Evolutionary conservation across 2,329 filamentous ascomycete species (phyloP), one percentile per base, ranked within the genome.

Genomic region (Pyrenochaeta sp.): DNA sequence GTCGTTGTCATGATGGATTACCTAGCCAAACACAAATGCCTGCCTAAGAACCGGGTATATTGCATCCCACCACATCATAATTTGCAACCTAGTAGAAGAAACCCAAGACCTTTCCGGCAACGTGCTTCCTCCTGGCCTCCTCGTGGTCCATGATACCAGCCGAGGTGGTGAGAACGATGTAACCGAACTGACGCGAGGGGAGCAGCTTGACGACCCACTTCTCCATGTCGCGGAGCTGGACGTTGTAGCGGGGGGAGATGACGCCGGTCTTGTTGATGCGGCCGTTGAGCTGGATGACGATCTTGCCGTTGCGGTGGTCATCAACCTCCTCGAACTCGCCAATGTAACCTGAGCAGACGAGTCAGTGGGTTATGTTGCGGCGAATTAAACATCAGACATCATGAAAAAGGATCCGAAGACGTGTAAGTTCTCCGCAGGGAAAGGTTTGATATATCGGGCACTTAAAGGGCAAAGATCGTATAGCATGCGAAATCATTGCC

Each of bases 101-200:
- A 71, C 94, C 94, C 69, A 97, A 90, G 80, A 99, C 90, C 87
- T 99, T 99, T 81, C 94, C 94, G 67, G 93, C 87, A 74, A 97
- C 94, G 83, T 99, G 94, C 87, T 97, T 97, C 78, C 94, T 85
- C 75, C 94, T 85, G 67, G 94, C 94, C 87, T 99, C 94, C 85
- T 99, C 94, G 83, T 99, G 94, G 83, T 99, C 94, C 93, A 99
- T 97, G 79, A 99, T 99, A 78, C 94, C 94, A 60, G 94, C 91
- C 51, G 92, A 96, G 80, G 94, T 99, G 78, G 94, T 99, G 72
- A 99, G 88, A 79, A 99, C 91, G 74, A 99, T 90, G 82, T 91
- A 96, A 74, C 94, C 94, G 85, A 99, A 99, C 82, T 99, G 94
- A 96, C 94, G 94, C 64, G 94, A 92, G 65, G 94, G 94, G 60